Base-by-base conservation (phyloP, 805 yeast species). In the Yamadazyma takamatsuzukensis region DNA sequence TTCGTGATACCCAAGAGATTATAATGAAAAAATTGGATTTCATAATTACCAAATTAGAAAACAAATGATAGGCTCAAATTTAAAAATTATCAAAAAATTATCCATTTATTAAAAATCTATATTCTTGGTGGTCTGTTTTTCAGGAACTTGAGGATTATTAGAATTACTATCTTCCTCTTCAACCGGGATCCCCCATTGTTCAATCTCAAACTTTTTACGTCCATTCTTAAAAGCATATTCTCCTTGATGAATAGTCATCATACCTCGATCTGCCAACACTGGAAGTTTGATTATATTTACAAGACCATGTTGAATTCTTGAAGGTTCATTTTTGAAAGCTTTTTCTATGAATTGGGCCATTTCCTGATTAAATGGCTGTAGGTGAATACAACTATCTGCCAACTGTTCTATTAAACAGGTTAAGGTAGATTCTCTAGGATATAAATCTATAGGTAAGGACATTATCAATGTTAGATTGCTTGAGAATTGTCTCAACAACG, bases 181-280 rank as follows among this genome's bases (percentile, higher is more conserved):
- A 2, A 90, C 95, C 0, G 98, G 97, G 31, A 93, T 93, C n/a
- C 95, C 86, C 95, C 96, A 93, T 49, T 80, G 86, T 44, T 85
- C 90, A 33, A 93, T 81, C 49, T 85, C 96, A 52, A 90, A 87
- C 47, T 74, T 78, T 55, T 78, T 77, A 41, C 83, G 73, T 10
- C 96, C 90, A 44, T 87, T 85, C 51, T 80, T 80, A 61, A 89
- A 90, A 4, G 95, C 87, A 55, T 75, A 81, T 57, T 89, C 97
- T 38, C 83, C 80, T 37, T 69, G 68, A 36, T 78, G 74, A 1
- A 77, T 72, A 43, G 76, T 75, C 96, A 88, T 89, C 46, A 76
- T 68, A 1, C 98, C 97, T 15, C 78, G 55, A 29, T 80, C 88
- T 34, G 86, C 76, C 21, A 86, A 59, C 2, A 74, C 67, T 0